Evolutionary conservation across 495 filamentous ascomycete species (phyloP).

Genomic region (Hypomontagnella submonticulosa): DNA sequence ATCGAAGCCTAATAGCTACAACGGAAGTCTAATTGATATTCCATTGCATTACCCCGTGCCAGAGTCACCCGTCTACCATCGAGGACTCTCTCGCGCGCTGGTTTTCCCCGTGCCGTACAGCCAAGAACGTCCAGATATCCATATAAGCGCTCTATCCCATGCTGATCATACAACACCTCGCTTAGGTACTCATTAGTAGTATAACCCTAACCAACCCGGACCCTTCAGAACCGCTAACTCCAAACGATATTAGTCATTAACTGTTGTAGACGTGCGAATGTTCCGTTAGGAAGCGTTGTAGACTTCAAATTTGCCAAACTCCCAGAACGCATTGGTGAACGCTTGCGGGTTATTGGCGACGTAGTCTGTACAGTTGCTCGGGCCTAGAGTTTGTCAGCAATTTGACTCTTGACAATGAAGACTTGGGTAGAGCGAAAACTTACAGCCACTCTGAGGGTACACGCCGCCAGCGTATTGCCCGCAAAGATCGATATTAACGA

Average conservation of each 20-base stretch:
- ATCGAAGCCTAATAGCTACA: neutral
- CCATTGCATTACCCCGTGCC: neutral
- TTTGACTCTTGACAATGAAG: conserved; percentile 11
- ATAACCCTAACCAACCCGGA: conserved; percentile 4
- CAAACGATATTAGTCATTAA: conserved; percentile 27
- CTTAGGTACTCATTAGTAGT: conserved; percentile 6
- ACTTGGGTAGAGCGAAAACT: conserved; percentile 41
- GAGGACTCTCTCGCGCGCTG: no score
- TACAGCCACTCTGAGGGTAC: conserved; percentile 57
- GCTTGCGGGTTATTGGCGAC: conserved; percentile 71
- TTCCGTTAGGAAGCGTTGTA: conserved; percentile 56
- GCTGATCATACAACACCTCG: neutral
- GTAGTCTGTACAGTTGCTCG: conserved; percentile 67
- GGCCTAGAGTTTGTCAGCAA: conserved; percentile 49
- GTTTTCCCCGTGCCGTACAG: neutral
- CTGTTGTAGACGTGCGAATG: neutral
- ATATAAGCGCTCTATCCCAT: conserved; percentile 11
- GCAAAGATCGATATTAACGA: conserved; percentile 76
- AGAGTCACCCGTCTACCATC: neutral
- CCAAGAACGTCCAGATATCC: conserved; percentile 7
- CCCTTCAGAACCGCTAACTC: conserved; percentile 30
- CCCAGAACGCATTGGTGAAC: conserved; percentile 73
- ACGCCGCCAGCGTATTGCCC: conserved; percentile 70
- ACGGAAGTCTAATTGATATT: conserved; percentile 8
- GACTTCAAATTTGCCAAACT: conserved; percentile 71